Percentiles rank a stretch among this genome's conserved stretches.
Conservation (phyloP, 2,329 filamentous ascomycete species). For the Fusarium sp. region DNA sequence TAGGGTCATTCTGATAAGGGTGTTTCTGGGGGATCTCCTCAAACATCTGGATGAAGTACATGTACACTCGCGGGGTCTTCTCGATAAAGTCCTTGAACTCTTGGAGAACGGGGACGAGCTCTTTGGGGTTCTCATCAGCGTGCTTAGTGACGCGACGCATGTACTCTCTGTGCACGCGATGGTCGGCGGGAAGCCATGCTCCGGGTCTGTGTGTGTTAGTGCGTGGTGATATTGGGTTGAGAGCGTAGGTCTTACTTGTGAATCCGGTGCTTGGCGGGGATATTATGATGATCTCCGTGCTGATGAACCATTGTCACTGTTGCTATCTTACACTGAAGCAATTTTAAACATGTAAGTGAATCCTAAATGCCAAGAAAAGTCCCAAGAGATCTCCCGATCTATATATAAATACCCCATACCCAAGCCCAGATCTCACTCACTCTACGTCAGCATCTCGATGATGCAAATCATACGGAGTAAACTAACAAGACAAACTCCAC, state of each 20-base stretch:
- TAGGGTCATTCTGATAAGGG: slow-evolving; percentile 70
- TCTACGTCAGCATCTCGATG: slow-evolving; percentile 39
- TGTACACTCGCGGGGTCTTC: slow-evolving; percentile 68
- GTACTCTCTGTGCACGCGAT: slow-evolving; percentile 70
- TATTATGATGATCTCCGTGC: slow-evolving; percentile 61
- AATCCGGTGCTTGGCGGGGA: slow-evolving; percentile 58
- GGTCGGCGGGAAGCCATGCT: slow-evolving; percentile 71
- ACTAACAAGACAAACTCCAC: slow-evolving; percentile 13
- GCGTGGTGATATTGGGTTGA: neutral
- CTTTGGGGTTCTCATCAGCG: slow-evolving; percentile 60
- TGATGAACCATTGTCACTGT: slow-evolving; percentile 58
- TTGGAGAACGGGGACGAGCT: slow-evolving; percentile 67
- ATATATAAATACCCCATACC: slow-evolving; percentile 4
- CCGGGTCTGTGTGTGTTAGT: slow-evolving; percentile 54
- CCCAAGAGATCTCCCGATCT: neutral
- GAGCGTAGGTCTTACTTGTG: slow-evolving; percentile 52
- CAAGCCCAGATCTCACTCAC: neutral
- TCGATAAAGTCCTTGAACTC: slow-evolving; percentile 77
- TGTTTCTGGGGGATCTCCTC: slow-evolving; percentile 69
- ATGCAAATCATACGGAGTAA: slow-evolving; percentile 13
- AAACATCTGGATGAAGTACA: slow-evolving; percentile 76
- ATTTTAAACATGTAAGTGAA: neutral
- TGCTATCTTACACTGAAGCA: neutral
- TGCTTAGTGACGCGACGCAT: slow-evolving; percentile 65
- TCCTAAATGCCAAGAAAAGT: neutral